Evolutionary conservation across 106 monocot species (phyloP).

Genomic region (Narthecium ossifragum): DNA sequence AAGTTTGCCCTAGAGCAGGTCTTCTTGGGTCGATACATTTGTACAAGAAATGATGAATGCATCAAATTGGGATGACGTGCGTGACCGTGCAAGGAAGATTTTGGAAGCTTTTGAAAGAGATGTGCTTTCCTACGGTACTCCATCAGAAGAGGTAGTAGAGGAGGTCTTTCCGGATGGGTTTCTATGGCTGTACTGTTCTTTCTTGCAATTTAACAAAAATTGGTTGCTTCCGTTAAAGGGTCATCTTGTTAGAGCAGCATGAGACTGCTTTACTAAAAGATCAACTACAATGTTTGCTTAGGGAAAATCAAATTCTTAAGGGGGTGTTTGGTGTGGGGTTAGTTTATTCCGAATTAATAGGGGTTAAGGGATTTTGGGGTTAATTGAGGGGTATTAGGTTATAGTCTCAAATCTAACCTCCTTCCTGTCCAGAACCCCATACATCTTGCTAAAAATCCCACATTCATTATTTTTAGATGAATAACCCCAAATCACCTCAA

Average conservation of each 20-base stretch:
- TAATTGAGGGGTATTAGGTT: no score
- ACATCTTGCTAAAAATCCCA: no score
- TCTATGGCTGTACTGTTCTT: background rate
- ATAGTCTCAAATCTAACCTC: no score
- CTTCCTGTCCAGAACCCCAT: no score
- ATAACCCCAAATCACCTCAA: no score
- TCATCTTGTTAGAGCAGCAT: slow-evolving; percentile 18
- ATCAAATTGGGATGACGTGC: slow-evolving; percentile 57
- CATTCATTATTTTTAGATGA: no score
- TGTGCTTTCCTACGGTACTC: slow-evolving; percentile 23
- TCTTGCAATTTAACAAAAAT: no score
- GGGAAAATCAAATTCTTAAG: slow-evolving; percentile 18
- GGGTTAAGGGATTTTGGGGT: no score
- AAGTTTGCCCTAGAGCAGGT: slow-evolving; percentile 1
- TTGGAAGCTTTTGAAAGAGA: slow-evolving; percentile 61
- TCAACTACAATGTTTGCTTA: slow-evolving; percentile 9
- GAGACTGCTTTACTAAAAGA: slow-evolving; percentile 11
- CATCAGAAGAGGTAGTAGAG: slow-evolving; percentile 58
- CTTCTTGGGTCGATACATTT: slow-evolving; percentile 68
- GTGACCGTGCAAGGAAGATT: slow-evolving; percentile 39
- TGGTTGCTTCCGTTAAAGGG: no score
- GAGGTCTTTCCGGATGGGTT: no score
- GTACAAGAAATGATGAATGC: slow-evolving; percentile 77
- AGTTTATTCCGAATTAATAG: no score
- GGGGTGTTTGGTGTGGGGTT: no score